Evolutionary conservation across 129 eudicot genomes (phyloP), one percentile per base, ranked within the genome.

Genomic region (Flaveria ramosissima): DNA sequence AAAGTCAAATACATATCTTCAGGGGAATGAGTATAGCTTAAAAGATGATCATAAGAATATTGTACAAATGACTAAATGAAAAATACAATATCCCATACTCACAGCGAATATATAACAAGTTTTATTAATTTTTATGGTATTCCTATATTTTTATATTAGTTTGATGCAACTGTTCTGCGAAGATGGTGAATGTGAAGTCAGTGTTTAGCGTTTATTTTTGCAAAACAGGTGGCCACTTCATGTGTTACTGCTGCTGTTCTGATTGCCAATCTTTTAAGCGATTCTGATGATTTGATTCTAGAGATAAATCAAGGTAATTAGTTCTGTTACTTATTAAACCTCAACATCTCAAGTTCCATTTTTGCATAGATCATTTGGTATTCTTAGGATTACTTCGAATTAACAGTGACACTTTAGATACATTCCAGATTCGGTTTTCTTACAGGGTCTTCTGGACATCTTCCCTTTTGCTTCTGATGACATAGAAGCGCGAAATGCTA

Each of bases 381-480:
- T 80, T 12, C 3, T 61, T 23, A 56, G 45, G 48, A 16, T 47
- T 53, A 41, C 11, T 36, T 55, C 15, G 17, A 77, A 55, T 75
- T 65, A 27, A 62, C 53, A 17, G 17, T 75, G 83, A 83, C 79
- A 72, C 41, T 43, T 64, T 73, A 71, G 76, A 82, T 72, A 12
- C 84, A 14, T 74, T 66, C 80, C 88, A 95, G 99, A 95, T 89
- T 47, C 80, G 64, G 56, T 75, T 64, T 84, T 91, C 82, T 78
- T 89, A 56, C 91, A 89, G 93, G 91, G 96, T 73, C 88, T 95
- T 16, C 70, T 92, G 71, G 96, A 88, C 56, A 75, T 91, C 17
- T 78, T 89, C 76, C 92, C 99, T 60, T 85, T 87, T 70, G 89
- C 97, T 73, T 95, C 91, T n/a, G 92, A 89, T 76, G 99, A 92